phyloP scores from a whole-genome alignment of 2,329 filamentous ascomycete genomes.

The Colletotrichum lindemuthianum region DNA sequence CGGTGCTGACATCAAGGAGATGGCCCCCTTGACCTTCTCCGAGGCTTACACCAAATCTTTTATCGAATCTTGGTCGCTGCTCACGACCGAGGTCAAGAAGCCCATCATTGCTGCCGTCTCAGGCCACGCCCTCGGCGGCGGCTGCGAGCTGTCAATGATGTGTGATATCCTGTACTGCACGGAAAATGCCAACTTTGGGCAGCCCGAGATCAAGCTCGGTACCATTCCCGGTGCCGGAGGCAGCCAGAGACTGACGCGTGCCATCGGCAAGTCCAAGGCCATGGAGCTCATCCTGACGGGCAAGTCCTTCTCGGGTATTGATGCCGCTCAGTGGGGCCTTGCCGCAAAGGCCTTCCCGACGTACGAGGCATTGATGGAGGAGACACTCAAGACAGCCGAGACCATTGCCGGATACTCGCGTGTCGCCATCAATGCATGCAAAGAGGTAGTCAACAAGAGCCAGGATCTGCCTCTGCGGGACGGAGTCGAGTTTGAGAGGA shows the following conservation, averaged over 20 bases:
- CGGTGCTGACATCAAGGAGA: slow-evolving; percentile 98
- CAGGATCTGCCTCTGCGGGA: slow-evolving; percentile 89
- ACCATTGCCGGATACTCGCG: slow-evolving; percentile 87
- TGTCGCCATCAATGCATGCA: slow-evolving; percentile 88
- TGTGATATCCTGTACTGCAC: slow-evolving; percentile 95
- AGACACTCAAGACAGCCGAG: slow-evolving; percentile 83
- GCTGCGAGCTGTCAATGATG: slow-evolving; percentile 98
- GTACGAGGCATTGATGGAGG: slow-evolving; percentile 84
- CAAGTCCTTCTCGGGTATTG: slow-evolving; percentile 81
- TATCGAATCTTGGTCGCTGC: slow-evolving; percentile 92
- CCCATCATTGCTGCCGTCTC: slow-evolving; percentile 95
- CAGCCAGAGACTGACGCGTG: slow-evolving; percentile 85
- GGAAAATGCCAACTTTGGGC: slow-evolving; percentile 86
- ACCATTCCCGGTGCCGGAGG: slow-evolving; percentile 93
- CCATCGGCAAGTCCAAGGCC: slow-evolving; percentile 83
- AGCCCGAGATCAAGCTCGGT: slow-evolving; percentile 96
- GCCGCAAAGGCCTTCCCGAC: slow-evolving; percentile 84
- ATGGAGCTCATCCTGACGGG: slow-evolving; percentile 95
- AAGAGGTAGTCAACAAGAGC: slow-evolving; percentile 99
- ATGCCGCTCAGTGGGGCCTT: slow-evolving; percentile 91
- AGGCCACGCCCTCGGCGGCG: slow-evolving; percentile 92
- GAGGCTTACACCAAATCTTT: slow-evolving; percentile 90
- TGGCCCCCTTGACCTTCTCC: slow-evolving; percentile 91
- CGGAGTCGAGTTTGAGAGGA: slow-evolving; percentile 93
- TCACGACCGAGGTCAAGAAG: slow-evolving; percentile 88